Percentiles rank a stretch among this genome's conserved stretches.
Conservation (phyloP, 2,329 filamentous ascomycete genomes). For the Fonsecaea monophora region DNA sequence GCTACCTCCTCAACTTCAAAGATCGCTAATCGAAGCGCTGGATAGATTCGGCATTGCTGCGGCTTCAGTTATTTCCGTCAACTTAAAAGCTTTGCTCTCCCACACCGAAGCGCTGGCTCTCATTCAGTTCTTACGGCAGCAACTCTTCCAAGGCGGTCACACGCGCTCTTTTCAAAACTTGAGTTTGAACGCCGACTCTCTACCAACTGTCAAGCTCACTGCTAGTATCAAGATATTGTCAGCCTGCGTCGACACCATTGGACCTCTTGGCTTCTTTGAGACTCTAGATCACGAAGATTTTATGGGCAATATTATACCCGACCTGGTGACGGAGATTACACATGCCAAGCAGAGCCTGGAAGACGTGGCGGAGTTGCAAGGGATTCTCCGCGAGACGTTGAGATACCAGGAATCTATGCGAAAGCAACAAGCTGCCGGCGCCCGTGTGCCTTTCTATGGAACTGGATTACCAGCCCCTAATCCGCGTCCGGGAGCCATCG, state of each 20-base stretch:
- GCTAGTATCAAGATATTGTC: slow-evolving; percentile 52
- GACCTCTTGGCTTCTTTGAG: slow-evolving; percentile 51
- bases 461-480: slow-evolving; percentile 10
- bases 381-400: slow-evolving; percentile 55
- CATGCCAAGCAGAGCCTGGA: slow-evolving; percentile 56
- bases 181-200: background rate
- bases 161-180: slow-evolving; percentile 32
- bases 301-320: slow-evolving; percentile 48
- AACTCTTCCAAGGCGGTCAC: slow-evolving; percentile 40
- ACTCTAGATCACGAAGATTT: slow-evolving; percentile 50
- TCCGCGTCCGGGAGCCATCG: slow-evolving; percentile 33
- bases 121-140: slow-evolving; percentile 43
- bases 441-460: background rate
- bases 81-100: slow-evolving; percentile 30
- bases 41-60: slow-evolving; percentile 29
- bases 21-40: slow-evolving; percentile 28
- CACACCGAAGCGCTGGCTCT: slow-evolving; percentile 36
- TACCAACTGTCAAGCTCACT: slow-evolving; percentile 41
- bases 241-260: slow-evolving; percentile 55
- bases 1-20: slow-evolving; percentile 27
- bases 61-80: slow-evolving; percentile 25
- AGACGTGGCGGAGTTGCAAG: slow-evolving; percentile 55
- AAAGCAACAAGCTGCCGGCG: slow-evolving; percentile 30
- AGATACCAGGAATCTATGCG: slow-evolving; percentile 47
- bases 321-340: slow-evolving; percentile 57